Base-by-base conservation (phyloP, 2,329 filamentous ascomycete genomes). In the Penicillium sp. region DNA sequence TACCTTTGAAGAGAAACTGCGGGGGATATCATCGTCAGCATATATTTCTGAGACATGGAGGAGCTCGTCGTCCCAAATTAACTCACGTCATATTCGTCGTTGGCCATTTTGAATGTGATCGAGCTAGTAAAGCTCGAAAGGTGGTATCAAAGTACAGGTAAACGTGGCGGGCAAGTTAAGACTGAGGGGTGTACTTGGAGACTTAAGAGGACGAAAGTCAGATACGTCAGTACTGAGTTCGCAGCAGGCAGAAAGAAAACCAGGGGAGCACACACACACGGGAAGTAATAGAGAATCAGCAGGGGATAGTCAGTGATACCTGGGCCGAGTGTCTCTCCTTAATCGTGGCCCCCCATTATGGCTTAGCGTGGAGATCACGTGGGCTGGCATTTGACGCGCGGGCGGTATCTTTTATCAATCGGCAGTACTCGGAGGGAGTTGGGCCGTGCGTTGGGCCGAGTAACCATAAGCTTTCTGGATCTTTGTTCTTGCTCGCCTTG, bases 31-130 rank as follows among this genome's bases (percentile, higher is more conserved):
- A 55, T 36, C 21, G 66, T 77, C 65, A 78, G 72, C 69, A 71
- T 70, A 51, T 55, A 45, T 46, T 29, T 43, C 50, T 47, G 62
- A 36, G 31, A 48, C 8, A 46, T 13, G 57, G 29, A 45, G 55
- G 15, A n/a, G 11, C 19, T 56, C 7, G 11, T 46, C 16, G 36
- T 44, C n/a, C 33, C 9, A 44, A 38, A 16, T 50, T 9, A 27
- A 80, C 92, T 84, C 82, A 97, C 93, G 88, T 99, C 94, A 83
- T 99, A 99, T 84, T 99, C 94, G 86, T 99, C 94, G 88, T 97
- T 99, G 75, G 93, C 94, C 94, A 97, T 99, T 79, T 60, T 69
- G 68, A 65, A 65, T 55, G 56, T 59, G 63, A 64, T 67, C 60
- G 59, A 59, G 50, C 56, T 46, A 36, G 39, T 57, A 64, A 60